Evolutionary conservation across 441 rosid genomes (phyloP).

Genomic region (Croton laevigatus): DNA sequence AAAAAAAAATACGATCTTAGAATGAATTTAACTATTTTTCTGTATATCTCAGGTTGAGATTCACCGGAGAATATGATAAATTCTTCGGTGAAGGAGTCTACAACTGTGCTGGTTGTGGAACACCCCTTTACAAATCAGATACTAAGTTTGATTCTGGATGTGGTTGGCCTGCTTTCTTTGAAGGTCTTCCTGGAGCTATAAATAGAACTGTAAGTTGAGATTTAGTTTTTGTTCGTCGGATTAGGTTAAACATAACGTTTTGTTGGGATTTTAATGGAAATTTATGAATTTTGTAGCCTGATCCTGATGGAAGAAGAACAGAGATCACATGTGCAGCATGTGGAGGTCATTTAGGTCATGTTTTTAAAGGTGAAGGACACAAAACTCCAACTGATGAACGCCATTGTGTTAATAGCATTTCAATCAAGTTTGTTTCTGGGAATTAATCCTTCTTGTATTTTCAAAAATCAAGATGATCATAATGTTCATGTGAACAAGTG

Average conservation of each 20-base stretch:
- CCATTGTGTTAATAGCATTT: conserved; percentile 68
- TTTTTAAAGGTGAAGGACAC: conserved; percentile 82
- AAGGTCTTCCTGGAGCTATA: conserved; percentile 71
- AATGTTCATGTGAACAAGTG: too few relatives aligned
- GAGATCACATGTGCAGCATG: conserved; percentile 93
- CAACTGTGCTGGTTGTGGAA: conserved; percentile 60
- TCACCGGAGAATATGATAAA: conserved; percentile 27
- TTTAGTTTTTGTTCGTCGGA: not conserved
- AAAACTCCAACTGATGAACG: conserved; percentile 80
- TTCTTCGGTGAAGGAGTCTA: conserved; percentile 50
- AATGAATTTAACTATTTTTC: not conserved
- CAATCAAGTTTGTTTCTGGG: conserved; percentile 60
- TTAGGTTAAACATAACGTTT: not conserved
- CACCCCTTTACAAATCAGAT: conserved; percentile 56
- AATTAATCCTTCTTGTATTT: conserved; percentile 15
- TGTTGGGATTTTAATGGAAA: not conserved
- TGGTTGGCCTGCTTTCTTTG: conserved; percentile 85
- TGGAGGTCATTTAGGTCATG: conserved; percentile 91
- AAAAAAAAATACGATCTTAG: not conserved
- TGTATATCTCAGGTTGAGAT: conserved; percentile 13
- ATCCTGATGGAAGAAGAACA: conserved; percentile 76
- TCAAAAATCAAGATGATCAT: too few relatives aligned
- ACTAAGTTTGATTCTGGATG: conserved; percentile 73
- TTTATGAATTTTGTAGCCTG: conserved; percentile 41
- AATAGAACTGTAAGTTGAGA: conserved; percentile 43